A percentile compares a stretch with the other conserved stretches of the same genome.
Conservation (phyloP, 345 rosid genomes). For the Populus ilicifolia region DNA sequence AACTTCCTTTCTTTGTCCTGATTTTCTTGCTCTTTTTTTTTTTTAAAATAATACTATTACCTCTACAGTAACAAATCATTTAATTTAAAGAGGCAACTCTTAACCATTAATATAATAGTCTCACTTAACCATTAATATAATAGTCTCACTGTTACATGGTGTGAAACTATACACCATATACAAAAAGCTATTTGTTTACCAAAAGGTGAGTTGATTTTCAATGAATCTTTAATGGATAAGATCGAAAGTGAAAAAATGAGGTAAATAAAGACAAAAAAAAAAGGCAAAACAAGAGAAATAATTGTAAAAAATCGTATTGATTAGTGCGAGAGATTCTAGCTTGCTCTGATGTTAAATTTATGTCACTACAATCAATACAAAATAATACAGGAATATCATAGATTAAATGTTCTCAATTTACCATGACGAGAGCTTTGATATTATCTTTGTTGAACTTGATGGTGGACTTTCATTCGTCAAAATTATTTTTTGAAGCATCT, state of each 20-base stretch:
- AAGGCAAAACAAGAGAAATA: too few relatives aligned
- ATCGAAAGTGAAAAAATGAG: background rate
- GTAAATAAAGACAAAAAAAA: too few relatives aligned
- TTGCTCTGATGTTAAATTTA: background rate
- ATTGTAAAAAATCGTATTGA: too few relatives aligned
- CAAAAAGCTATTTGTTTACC: background rate
- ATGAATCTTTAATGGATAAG: background rate
- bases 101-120: too few relatives aligned
- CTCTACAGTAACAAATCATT: too few relatives aligned
- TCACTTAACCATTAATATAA: too few relatives aligned
- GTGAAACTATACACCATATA: too few relatives aligned
- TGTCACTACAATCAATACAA: background rate
- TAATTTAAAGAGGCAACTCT: too few relatives aligned
- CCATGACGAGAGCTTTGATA: slow-evolving; percentile 33
- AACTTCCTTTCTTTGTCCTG: too few relatives aligned
- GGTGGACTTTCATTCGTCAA: slow-evolving; percentile 3
- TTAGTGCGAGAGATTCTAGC: background rate
- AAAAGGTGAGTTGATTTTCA: background rate
- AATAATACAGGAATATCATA: background rate
- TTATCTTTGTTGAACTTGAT: slow-evolving; percentile 23
- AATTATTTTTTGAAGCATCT: background rate
- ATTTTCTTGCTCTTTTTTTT: too few relatives aligned
- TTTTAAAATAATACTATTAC: too few relatives aligned
- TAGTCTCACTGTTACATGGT: too few relatives aligned
- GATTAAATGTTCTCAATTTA: background rate